Conservation (phyloP, 306 rosid species). For the Cicer arietinum region DNA sequence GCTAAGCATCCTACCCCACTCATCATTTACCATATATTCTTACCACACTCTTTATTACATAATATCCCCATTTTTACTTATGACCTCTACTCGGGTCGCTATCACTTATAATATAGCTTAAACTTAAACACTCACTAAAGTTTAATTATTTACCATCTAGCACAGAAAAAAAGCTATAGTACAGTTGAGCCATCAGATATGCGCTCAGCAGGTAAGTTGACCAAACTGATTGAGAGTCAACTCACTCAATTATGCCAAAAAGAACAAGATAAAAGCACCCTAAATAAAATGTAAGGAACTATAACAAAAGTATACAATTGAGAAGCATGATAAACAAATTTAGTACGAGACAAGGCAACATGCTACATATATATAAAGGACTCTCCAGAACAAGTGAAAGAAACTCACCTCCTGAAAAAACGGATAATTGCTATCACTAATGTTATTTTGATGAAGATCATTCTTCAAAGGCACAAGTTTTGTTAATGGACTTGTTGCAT, state of each 20-base stretch:
- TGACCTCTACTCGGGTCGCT: too few relatives aligned
- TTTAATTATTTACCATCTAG: conserved; percentile 3
- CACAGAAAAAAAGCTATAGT: background rate
- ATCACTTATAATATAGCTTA: conserved; percentile 1
- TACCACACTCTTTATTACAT: too few relatives aligned
- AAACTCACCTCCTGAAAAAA: conserved; percentile 64
- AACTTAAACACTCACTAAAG: background rate
- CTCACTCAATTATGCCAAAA: conserved; percentile 1
- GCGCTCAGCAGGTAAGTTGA: background rate
- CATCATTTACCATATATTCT: too few relatives aligned
- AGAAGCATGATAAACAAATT: conserved; percentile 20
- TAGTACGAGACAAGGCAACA: conserved; percentile 16
- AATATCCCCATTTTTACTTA: too few relatives aligned
- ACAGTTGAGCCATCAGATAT: conserved; percentile 9
- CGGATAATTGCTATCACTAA: conserved; percentile 51
- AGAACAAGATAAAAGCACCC: conserved; percentile 26
- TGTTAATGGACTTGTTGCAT: conserved; percentile 85
- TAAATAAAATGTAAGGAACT: conserved; percentile 23
- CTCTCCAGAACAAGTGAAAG: conserved; percentile 21
- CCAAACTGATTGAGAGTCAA: conserved; percentile 5
- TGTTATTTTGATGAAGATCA: conserved; percentile 58
- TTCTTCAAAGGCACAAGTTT: conserved; percentile 59
- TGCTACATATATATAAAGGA: conserved; percentile 1
- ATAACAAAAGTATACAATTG: conserved; percentile 4
- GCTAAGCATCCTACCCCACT: too few relatives aligned